Base-by-base conservation (phyloP, 2,329 filamentous ascomycete genomes). In the Aspergillus fischeri region DNA sequence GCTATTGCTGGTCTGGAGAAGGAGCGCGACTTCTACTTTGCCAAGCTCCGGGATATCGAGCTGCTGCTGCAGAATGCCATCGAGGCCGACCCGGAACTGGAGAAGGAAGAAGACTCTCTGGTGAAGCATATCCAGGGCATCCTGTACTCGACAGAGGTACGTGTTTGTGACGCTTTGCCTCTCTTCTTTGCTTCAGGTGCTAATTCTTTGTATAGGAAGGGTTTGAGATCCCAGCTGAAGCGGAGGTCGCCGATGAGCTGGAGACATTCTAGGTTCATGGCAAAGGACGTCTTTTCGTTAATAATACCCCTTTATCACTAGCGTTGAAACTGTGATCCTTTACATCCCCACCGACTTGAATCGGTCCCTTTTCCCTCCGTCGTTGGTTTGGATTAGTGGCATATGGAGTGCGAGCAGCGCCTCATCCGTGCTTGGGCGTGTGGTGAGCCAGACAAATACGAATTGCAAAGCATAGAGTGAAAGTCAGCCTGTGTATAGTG, bases 11-110 rank as follows among this genome's bases (percentile, higher is more conserved):
- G 94, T 1, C 82, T 99, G 45, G 94, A 99, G 82, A 88, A 94
- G 67, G 94, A 99, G 80, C 85, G 94, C 51, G 94, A 99, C 75
- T 99, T 99, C 75, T 99, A 99, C 82, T 99, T 99, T 78, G 95
- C 91, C 83, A 99, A 99, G 82, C 83, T 99, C 63, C 85, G 94
- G 58, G 94, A 99, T 73, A 99, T 99, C 67, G 94, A 99, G 78
- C 80, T 99, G 63, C 80, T 99, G 68, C 85, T 99, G 55, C 94
- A 99, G 80, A 89, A 91, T 69, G 92, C 92, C 10, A 89, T 95
- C 70, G 94, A 99, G 67, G 89, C 91, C 61, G 90, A 97, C 64
- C 92, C 92, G 0, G 89, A 96, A 77, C 79, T 97, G 52, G 94
- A 97, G 79, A 93, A 95, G 83, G 90, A 96, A 60, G 93, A 97